A percentile compares a stretch with the other conserved stretches of the same genome.
Evolutionary conservation across 1,284 basidiomycete genomes (phyloP).

Genomic region (Microbotryomycetes sp.): DNA sequence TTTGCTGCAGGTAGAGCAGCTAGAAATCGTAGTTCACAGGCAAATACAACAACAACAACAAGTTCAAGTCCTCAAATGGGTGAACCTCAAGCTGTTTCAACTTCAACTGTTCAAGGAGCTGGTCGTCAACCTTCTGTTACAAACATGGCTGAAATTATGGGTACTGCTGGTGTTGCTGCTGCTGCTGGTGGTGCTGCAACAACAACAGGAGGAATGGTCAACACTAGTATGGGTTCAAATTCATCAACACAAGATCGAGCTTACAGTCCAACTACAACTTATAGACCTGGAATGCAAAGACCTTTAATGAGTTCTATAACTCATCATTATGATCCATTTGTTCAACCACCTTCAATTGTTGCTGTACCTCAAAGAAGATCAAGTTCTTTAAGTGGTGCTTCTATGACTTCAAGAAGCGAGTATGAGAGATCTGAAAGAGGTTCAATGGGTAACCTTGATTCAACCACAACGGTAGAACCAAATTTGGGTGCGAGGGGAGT

Average conservation of each 20-base stretch:
- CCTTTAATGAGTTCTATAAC: not conserved
- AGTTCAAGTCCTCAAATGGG: not conserved
- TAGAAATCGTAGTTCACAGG: not conserved
- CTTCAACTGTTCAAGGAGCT: constrained; percentile 7
- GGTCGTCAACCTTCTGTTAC: constrained; percentile 21
- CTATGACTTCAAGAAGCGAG: constrained; percentile 7
- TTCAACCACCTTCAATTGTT: constrained; percentile 9
- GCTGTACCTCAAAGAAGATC: constrained; percentile 13
- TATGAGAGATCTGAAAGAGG: constrained; percentile 1
- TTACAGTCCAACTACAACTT: not conserved
- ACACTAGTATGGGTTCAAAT: constrained; percentile 16
- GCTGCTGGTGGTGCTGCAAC: constrained; percentile 7
- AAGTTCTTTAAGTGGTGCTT: constrained; percentile 6
- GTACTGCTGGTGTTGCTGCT: constrained; percentile 11
- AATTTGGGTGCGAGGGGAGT: not conserved
- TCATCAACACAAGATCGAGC: constrained; percentile 13
- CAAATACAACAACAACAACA: not conserved
- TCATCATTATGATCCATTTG: constrained; percentile 17
- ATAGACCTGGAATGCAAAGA: not conserved
- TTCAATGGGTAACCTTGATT: not conserved
- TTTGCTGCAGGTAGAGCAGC: constrained; percentile 18
- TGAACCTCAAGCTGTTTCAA: not conserved
- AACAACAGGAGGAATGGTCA: constrained; percentile 19
- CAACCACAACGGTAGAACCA: not conserved
- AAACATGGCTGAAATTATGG: not conserved